Conservation (phyloP, 2,329 filamentous ascomycete species). For the Claviceps purpurea region DNA sequence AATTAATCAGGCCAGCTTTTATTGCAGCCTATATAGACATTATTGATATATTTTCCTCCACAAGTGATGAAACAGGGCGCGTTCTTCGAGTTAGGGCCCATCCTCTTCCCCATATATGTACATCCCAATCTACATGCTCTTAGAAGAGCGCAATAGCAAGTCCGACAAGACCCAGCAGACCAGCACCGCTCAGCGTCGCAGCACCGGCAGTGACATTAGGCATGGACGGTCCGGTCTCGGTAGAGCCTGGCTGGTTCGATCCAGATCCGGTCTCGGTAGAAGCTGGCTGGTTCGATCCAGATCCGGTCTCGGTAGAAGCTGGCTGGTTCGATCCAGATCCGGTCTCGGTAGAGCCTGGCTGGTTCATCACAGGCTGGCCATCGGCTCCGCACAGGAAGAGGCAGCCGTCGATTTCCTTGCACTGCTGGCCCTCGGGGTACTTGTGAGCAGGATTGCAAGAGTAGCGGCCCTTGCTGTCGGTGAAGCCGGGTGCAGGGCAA, state of each 20-base stretch:
- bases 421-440: slow-evolving; percentile 10
- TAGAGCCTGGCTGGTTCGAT: background rate
- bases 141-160: background rate
- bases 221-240: background rate
- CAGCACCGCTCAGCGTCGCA: background rate
- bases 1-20: too few relatives aligned
- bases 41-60: too few relatives aligned
- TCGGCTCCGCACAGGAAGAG: slow-evolving; percentile 4
- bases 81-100: too few relatives aligned
- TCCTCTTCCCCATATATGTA: background rate
- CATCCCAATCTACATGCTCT: background rate
- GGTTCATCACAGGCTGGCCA: slow-evolving; percentile 1
- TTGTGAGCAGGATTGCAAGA: slow-evolving; percentile 11
- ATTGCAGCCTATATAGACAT: too few relatives aligned
- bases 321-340: too few relatives aligned
- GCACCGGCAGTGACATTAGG: background rate
- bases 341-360: too few relatives aligned
- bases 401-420: slow-evolving; percentile 8
- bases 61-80: too few relatives aligned
- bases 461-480: slow-evolving; percentile 9
- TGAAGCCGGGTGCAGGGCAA: slow-evolving; percentile 1
- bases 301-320: too few relatives aligned
- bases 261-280: too few relatives aligned
- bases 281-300: too few relatives aligned
- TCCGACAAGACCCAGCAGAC: background rate